phyloP scores from a whole-genome alignment of 2,329 filamentous ascomycete genomes.

The Xylaria sp. region DNA sequence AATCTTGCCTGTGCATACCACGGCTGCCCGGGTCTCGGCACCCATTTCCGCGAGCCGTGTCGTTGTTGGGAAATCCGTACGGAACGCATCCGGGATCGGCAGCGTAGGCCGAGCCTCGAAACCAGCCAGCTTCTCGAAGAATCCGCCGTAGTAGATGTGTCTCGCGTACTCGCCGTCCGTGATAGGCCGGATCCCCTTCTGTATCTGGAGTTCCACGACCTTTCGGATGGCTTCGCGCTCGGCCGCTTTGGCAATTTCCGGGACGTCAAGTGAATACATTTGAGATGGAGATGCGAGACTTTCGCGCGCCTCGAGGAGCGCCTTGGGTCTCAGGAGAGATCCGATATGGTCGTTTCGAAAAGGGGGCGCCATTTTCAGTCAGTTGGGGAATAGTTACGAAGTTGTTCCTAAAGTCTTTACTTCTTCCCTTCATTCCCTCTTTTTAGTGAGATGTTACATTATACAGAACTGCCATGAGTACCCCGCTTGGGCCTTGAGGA shows the following conservation, averaged over 20 bases:
- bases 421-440: neutral
- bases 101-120: constrained; percentile 61
- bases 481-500: neutral
- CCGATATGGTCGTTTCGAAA: constrained; percentile 77
- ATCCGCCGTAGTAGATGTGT: constrained; percentile 55
- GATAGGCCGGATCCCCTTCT: constrained; percentile 66
- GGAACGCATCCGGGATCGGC: constrained; percentile 66
- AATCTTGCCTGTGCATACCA: constrained; percentile 46
- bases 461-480: neutral
- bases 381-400: neutral
- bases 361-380: constrained; percentile 48
- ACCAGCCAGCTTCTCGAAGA: constrained; percentile 54
- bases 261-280: constrained; percentile 40
- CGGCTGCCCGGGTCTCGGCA: constrained; percentile 44
- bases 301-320: constrained; percentile 64
- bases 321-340: constrained; percentile 69
- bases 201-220: constrained; percentile 68
- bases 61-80: constrained; percentile 52
- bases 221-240: constrained; percentile 69
- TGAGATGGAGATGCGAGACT: constrained; percentile 51
- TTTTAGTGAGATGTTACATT: neutral
- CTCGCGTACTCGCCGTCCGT: constrained; percentile 72
- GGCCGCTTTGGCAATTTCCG: constrained; percentile 49
- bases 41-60: constrained; percentile 45
- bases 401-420: neutral